Evolutionary conservation across 345 rosid genomes (phyloP), one percentile per base, ranked within the genome.

Genomic region (Carallia brachiata): DNA sequence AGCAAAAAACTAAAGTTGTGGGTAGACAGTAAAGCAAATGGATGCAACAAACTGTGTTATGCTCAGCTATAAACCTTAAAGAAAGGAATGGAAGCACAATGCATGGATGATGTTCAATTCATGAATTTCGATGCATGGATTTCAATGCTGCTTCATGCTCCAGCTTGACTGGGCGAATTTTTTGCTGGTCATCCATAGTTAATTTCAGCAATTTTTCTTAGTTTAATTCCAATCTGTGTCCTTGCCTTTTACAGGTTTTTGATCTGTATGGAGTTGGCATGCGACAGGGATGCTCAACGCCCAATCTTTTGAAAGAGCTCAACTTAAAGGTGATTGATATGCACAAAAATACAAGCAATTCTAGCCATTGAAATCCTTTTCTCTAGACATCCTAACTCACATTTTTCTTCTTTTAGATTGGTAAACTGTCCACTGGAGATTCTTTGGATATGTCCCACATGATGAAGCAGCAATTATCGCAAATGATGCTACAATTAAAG

Each of bases 361-460:
- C 4, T 13, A 44, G 50, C 12, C 12, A 13, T 44, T 13, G 50
- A 44, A 44, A 10, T 44, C 50, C 50, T 44, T 44, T 40, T 44
- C 13, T 10, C 17, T 44, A 44, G 50, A 44, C 6, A 6, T 59
- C 44, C 17, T 64, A 52, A 63, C 32, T 17, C 27, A 56, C 60
- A 15, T 27, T 19, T 56, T 34, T 55, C 39, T 50, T n/a, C 69
- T 81, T 75, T 66, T 81, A 96, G 99, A 79, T 69, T 32, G 96
- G 97, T 66, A 82, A 80, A 58, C 79, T 96, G 70, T 92, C 98
- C 15, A 96, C 99, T 36, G 99, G 99, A 10, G 93, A 92, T 87
- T 95, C 99, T 68, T 78, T 92, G 67, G 99, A 90, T 75, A 89
- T 92, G 86, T 75, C 88, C 82, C 87, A 56, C 88, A 85, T 55